Conservation (phyloP, 192 early-diverging fungal genomes). For the Mortierella alpina region DNA sequence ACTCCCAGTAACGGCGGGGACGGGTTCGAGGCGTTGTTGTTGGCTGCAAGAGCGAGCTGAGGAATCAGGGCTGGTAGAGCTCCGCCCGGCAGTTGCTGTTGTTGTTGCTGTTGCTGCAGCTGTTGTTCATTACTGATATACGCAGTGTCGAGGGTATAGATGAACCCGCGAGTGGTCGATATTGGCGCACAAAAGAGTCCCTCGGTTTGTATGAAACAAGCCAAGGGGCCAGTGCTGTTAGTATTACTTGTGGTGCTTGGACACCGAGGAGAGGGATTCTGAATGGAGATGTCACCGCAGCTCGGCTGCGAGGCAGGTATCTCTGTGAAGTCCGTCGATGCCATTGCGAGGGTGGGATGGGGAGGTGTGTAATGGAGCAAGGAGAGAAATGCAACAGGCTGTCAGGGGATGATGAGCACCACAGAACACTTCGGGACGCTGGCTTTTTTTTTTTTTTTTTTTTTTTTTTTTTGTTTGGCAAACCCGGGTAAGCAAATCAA, state of each 20-base stretch:
- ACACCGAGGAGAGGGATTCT: slow-evolving; percentile 14
- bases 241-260: slow-evolving; percentile 8
- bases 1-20: slow-evolving; percentile 23
- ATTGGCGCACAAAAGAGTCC: slow-evolving; percentile 40
- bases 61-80: slow-evolving; percentile 6
- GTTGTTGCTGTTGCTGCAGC: neutral
- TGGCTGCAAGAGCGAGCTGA: slow-evolving; percentile 11
- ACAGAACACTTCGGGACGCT: neutral
- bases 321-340: slow-evolving; percentile 15
- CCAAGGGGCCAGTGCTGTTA: slow-evolving; percentile 4
- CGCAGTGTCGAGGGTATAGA: slow-evolving; percentile 10
- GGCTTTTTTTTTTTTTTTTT: no score
- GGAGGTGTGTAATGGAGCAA: neutral
- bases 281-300: slow-evolving; percentile 26
- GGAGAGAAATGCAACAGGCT: neutral
- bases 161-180: slow-evolving; percentile 43
- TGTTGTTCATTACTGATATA: neutral
- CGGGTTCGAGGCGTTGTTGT: slow-evolving; percentile 19
- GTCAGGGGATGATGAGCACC: neutral
- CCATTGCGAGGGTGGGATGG: slow-evolving; percentile 9
- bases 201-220: slow-evolving; percentile 27
- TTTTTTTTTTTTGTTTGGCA: no score
- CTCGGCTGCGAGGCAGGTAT: slow-evolving; percentile 35
- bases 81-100: no score
- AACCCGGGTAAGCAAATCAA: no score